phyloP scores from a whole-genome alignment of 202 grass and related monocot species.

The Digitaria exilis region DNA sequence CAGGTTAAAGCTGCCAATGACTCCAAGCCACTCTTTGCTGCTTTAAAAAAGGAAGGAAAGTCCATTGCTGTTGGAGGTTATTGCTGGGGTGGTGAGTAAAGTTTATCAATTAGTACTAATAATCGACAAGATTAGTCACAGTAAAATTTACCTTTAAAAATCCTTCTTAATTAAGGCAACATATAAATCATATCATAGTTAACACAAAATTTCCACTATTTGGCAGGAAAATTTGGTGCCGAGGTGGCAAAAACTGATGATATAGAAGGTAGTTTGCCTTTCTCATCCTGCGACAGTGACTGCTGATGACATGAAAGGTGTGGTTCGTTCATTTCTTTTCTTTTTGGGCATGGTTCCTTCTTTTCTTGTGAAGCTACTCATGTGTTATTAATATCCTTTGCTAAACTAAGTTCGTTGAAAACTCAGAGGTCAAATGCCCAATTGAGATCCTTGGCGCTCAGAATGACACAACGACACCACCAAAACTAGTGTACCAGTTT shows the following conservation, averaged over 20 bases:
- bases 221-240: background rate
- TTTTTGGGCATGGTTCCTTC: too few species aligned
- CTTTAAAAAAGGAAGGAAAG: conserved; percentile 17
- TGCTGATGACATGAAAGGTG: conserved; percentile 32
- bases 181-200: background rate
- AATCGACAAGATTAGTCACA: background rate
- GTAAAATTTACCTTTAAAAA: background rate
- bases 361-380: background rate
- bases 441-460: conserved; percentile 28
- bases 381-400: background rate
- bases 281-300: conserved; percentile 9
- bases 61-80: conserved; percentile 21
- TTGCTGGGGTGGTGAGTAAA: conserved; percentile 26
- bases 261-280: conserved; percentile 2
- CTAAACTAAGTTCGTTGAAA: background rate
- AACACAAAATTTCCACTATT: background rate
- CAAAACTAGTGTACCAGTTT: conserved; percentile 25
- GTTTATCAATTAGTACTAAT: background rate
- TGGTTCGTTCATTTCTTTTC: too few species aligned
- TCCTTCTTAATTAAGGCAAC: background rate
- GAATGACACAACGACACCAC: conserved; percentile 4
- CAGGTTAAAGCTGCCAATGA: background rate
- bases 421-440: conserved; percentile 19
- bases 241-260: conserved; percentile 10
- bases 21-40: conserved; percentile 2